Evolutionary conservation across 495 filamentous ascomycete species (phyloP).

Genomic region (Hapsidospora chrysogenum): DNA sequence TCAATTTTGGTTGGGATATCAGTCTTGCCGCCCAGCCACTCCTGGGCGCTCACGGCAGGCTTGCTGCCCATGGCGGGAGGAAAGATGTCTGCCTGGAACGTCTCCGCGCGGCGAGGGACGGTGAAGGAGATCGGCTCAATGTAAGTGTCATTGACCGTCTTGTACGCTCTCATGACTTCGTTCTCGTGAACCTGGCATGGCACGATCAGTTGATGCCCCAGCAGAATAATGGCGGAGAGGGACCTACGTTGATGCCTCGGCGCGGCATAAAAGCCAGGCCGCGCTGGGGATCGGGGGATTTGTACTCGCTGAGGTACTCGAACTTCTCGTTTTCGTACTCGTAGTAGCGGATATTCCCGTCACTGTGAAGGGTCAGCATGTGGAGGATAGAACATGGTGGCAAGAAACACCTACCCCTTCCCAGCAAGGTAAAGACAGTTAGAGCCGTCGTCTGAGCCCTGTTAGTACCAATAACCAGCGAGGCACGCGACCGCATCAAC

Average conservation of each 20-base stretch:
- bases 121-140: conserved; percentile 97
- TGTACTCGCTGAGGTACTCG: conserved; percentile 86
- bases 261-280: conserved; percentile 92
- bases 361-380: conserved; percentile 32
- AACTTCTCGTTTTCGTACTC: conserved; percentile 97
- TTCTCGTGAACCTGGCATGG: conserved; percentile 66
- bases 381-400: background rate
- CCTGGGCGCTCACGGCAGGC: conserved; percentile 58
- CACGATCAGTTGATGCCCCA: background rate
- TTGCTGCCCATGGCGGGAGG: conserved; percentile 64
- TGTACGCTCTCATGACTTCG: conserved; percentile 88
- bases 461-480: conserved; percentile 12
- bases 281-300: conserved; percentile 84
- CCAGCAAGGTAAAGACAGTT: conserved; percentile 88
- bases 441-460: conserved; percentile 55
- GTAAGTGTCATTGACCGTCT: conserved; percentile 86
- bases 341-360: conserved; percentile 97
- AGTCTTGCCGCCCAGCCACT: conserved; percentile 78
- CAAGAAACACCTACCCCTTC: conserved; percentile 55
- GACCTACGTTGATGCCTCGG: conserved; percentile 69
- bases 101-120: conserved; percentile 86
- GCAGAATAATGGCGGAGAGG: conserved; percentile 1
- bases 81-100: conserved; percentile 94
- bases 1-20: conserved; percentile 79
- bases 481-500: background rate